Evolutionary conservation across 2,329 filamentous ascomycete genomes (phyloP), one percentile per base, ranked within the genome.

Genomic region (Helotiales sp.): DNA sequence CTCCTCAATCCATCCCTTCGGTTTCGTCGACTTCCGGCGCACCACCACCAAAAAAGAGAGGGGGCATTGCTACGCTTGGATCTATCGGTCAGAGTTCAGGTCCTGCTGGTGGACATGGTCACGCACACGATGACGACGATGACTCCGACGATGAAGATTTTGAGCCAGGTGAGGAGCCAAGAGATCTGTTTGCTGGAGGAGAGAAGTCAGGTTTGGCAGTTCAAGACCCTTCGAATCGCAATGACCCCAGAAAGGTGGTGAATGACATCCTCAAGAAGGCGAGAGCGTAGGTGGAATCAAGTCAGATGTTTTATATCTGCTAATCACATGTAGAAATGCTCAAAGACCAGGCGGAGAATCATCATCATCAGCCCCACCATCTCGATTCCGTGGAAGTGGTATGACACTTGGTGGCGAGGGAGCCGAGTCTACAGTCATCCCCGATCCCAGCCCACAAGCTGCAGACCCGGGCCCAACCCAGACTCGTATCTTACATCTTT

Each of bases 401-500:
- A 84, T 87, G 68, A 93, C 89, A 1, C 81, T 95, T 1, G 91
- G 91, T 59, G 89, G 90, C 60, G 90, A 95, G 54, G 89, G 90
- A 53, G 77, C 83, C 4, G 86, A 87, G 57, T 92, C 88, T 65
- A 83, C 85, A 58, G 77, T 78, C 24, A 83, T 95, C 51, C 84
- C 86, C 42, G 85, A 90, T 63, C 83, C 88, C 27, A 73, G 63
- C 19, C 73, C 64, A n/a, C 66, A n/a, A 61, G 65, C 31, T 36
- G 48, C 60, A 52, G 63, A 61, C 65, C 68, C 33, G 63, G 58
- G 67, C 68, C 47, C 69, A 66, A 53, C 73, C 71, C 84, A 89
- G 60, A 84, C 85, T 51, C 86, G 90, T 51, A 82, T 85, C 10
- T 79, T 96, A 53, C 90, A 93, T 68, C 80, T 95, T 44, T 96